Evolutionary conservation across 2,329 filamentous ascomycete genomes (phyloP).

Genomic region (Dryadomyces sulphureus): DNA sequence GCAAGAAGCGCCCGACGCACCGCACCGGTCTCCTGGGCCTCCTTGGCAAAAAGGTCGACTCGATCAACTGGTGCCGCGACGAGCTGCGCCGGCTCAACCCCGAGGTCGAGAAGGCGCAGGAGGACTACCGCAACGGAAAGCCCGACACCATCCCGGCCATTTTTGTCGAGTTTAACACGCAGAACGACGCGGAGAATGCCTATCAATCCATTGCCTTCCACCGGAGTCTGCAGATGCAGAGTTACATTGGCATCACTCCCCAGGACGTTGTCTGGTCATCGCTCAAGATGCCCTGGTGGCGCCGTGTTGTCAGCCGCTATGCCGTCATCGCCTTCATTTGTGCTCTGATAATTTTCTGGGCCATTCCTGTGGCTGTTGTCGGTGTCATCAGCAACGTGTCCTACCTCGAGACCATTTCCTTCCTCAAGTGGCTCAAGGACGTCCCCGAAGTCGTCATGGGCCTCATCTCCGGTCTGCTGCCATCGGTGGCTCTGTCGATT

Average conservation of each 20-base stretch:
- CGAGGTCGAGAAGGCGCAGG: slow-evolving; percentile 53
- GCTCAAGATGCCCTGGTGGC: slow-evolving; percentile 74
- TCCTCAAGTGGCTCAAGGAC: slow-evolving; percentile 54
- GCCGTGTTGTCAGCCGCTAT: slow-evolving; percentile 59
- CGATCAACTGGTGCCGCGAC: slow-evolving; percentile 74
- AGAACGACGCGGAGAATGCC: slow-evolving; percentile 72
- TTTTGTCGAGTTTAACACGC: slow-evolving; percentile 78
- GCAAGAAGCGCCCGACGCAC: slow-evolving; percentile 64
- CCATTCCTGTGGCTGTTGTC: slow-evolving; percentile 59
- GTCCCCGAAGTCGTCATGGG: slow-evolving; percentile 61
- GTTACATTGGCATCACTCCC: slow-evolving; percentile 71
- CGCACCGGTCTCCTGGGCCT: slow-evolving; percentile 51
- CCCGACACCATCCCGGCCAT: slow-evolving; percentile 57
- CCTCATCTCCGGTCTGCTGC: slow-evolving; percentile 72
- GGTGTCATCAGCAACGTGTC: slow-evolving; percentile 76
- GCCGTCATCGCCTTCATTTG: slow-evolving; percentile 57
- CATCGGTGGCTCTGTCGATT: slow-evolving; percentile 61
- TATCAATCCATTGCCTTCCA: slow-evolving; percentile 82
- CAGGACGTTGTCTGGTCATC: slow-evolving; percentile 80
- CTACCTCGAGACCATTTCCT: slow-evolving; percentile 49
- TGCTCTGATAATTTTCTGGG: slow-evolving; percentile 78
- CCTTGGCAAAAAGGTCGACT: slow-evolving; percentile 81
- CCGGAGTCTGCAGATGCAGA: slow-evolving; percentile 70
- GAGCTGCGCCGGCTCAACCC: slow-evolving; percentile 65
- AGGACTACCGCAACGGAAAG: slow-evolving; percentile 48